Evolutionary conservation across 106 monocot species (phyloP).

Genomic region (Platanthera zijinensis): DNA sequence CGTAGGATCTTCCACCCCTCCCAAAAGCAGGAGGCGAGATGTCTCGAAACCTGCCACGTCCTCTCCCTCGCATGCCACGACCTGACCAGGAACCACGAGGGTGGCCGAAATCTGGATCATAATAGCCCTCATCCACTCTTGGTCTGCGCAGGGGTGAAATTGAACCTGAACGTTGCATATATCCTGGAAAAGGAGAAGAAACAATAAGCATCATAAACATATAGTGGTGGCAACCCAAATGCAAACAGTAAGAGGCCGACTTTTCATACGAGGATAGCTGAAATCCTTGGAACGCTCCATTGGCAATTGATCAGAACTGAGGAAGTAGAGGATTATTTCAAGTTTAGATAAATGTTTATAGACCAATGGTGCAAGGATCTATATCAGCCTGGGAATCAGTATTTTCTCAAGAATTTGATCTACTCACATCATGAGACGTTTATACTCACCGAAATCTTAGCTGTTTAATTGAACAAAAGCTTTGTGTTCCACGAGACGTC

Average conservation of each 20-base stretch:
- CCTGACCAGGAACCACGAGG: conserved; percentile 17
- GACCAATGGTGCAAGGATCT: neutral
- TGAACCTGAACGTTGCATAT: conserved; percentile 31
- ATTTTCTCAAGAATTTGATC: neutral
- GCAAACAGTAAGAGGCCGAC: conserved; percentile 2
- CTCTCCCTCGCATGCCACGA: conserved; percentile 42
- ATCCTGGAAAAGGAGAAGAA: conserved; percentile 12
- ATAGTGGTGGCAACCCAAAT: neutral
- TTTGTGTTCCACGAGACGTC: neutral
- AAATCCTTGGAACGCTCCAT: neutral
- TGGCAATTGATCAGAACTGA: neutral
- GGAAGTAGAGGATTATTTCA: neutral
- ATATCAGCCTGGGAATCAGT: neutral
- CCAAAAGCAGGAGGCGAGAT: conserved; percentile 25
- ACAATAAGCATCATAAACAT: neutral
- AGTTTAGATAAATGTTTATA: neutral
- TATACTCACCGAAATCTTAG: neutral
- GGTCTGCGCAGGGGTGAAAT: conserved; percentile 28
- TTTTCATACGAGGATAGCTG: neutral
- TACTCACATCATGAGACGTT: neutral
- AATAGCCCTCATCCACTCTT: conserved; percentile 20
- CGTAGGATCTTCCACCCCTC: conserved; percentile 29
- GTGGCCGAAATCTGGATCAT: conserved; percentile 26
- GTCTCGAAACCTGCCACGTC: conserved; percentile 39
- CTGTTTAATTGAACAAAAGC: neutral